Evolutionary conservation across 148 eudicot species (phyloP).

Genomic region (Diospyros lotus): DNA sequence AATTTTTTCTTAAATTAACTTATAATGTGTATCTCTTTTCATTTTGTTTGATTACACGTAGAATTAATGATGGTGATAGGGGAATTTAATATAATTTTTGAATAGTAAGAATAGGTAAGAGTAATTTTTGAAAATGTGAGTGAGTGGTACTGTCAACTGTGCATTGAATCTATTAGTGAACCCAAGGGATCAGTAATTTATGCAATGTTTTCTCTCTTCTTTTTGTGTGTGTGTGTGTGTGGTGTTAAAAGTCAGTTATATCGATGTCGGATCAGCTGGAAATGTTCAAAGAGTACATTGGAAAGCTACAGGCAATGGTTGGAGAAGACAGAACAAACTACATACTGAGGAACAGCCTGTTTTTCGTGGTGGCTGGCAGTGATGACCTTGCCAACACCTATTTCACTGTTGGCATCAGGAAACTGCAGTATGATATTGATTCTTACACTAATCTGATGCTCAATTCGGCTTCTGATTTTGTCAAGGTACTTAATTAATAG

Average conservation of each 20-base stretch:
- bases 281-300: slow-evolving; percentile 31
- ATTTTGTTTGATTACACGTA: too few relatives aligned
- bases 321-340: slow-evolving; percentile 27
- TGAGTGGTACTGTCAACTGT: too few relatives aligned
- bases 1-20: too few relatives aligned
- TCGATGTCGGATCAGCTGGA: slow-evolving; percentile 23
- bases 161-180: too few relatives aligned
- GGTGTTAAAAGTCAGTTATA: slow-evolving; percentile 6
- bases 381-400: slow-evolving; percentile 39
- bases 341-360: slow-evolving; percentile 21
- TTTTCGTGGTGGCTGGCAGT: slow-evolving; percentile 20
- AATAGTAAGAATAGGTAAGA: too few relatives aligned
- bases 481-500: slow-evolving; percentile 2
- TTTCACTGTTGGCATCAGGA: slow-evolving; percentile 18
- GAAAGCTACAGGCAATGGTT: slow-evolving; percentile 13
- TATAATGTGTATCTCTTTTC: too few relatives aligned
- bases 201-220: too few relatives aligned
- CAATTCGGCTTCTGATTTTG: background rate
- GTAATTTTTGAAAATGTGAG: too few relatives aligned
- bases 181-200: too few relatives aligned
- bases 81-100: too few relatives aligned
- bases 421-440: slow-evolving; percentile 12
- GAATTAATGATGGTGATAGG: too few relatives aligned
- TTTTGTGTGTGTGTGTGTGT: too few relatives aligned
- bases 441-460: slow-evolving; percentile 21